Conservation (phyloP, 2,329 filamentous ascomycete genomes). For the Bipolaris bicolor region DNA sequence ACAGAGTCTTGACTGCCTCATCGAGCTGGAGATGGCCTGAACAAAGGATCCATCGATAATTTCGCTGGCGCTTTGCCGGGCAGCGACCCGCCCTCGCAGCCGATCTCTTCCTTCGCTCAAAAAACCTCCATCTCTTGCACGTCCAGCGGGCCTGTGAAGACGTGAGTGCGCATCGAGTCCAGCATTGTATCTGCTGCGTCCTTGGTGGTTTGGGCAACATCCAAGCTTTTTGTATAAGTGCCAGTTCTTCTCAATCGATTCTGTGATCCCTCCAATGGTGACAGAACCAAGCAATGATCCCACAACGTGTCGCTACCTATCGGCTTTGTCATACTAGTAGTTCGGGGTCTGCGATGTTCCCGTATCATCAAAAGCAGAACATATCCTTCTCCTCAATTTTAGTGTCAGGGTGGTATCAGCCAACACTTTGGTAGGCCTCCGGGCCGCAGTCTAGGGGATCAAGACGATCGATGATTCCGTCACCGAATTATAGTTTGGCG, state of each 20-base stretch:
- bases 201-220: background rate
- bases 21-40: constrained; percentile 30
- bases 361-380: background rate
- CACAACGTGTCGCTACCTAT: background rate
- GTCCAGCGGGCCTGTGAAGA: background rate
- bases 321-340: background rate
- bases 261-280: background rate
- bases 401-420: background rate
- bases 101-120: background rate
- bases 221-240: background rate
- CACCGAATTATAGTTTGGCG: background rate
- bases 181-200: background rate
- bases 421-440: background rate
- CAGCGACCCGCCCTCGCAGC: too few species aligned
- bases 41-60: background rate
- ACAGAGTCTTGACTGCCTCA: constrained; percentile 28
- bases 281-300: background rate
- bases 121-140: background rate
- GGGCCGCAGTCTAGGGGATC: background rate
- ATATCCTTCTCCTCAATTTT: background rate
- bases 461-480: background rate
- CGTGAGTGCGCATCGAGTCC: background rate
- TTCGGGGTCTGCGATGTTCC: background rate
- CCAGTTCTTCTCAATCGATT: background rate
- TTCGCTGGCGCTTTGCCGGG: background rate